Conservation (phyloP, 2,329 filamentous ascomycete species). For the Zymoseptoria tritici region DNA sequence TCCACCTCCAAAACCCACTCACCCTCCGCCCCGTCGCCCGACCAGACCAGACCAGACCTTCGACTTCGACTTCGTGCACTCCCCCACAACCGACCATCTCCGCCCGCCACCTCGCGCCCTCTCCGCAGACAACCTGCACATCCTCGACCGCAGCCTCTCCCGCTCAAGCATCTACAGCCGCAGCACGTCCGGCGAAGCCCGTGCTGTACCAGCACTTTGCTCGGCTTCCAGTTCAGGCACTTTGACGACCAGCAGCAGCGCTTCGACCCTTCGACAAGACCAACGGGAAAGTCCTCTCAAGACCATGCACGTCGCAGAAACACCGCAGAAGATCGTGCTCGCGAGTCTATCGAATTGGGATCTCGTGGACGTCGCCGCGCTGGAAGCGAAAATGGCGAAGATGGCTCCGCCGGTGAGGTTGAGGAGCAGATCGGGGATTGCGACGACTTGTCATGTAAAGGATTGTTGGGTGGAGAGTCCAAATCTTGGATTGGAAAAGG, state of each 20-base stretch:
- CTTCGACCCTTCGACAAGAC: constrained; percentile 4
- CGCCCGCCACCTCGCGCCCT: constrained; percentile 11
- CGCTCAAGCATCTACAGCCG: constrained; percentile 26
- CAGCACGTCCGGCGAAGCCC: constrained; percentile 19
- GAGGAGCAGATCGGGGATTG: neutral
- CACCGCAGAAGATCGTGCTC: neutral
- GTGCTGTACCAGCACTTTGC: neutral
- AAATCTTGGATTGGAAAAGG: neutral
- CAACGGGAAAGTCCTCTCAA: neutral
- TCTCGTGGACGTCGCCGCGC: constrained; percentile 7
- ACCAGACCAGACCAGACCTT: neutral
- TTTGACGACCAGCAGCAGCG: constrained; percentile 12
- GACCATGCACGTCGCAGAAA: neutral
- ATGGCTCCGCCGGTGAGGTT: neutral
- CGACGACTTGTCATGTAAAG: neutral
- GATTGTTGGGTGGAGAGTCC: neutral
- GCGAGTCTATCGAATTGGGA: neutral
- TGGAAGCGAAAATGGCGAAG: constrained; percentile 11
- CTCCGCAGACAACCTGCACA: constrained; percentile 4
- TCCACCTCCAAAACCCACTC: constrained; percentile 8
- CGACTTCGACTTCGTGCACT: constrained; percentile 9
- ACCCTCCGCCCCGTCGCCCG: constrained; percentile 9
- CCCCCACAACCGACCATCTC: neutral
- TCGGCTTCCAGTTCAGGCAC: constrained; percentile 4
- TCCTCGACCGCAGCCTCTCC: constrained; percentile 15